Evolutionary conservation across 1,139 yeast genomes (phyloP), one percentile per base, ranked within the genome.

Genomic region (Magnusiomyces paraingens): DNA sequence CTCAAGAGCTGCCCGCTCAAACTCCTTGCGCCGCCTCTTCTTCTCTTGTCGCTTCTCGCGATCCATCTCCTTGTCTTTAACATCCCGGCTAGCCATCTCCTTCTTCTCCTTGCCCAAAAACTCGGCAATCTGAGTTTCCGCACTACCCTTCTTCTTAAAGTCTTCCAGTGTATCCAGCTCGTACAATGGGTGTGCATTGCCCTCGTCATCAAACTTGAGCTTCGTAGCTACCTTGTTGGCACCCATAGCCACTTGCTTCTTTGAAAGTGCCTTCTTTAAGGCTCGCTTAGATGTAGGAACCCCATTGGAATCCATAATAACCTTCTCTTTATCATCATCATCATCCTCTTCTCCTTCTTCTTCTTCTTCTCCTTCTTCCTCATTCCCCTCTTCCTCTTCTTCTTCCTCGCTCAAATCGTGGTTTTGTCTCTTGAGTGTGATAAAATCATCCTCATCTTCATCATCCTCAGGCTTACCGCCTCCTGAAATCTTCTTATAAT

Each of bases 101-200:
- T 78, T 80, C 44, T 82, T 66, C 69, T 91, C 98, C 60, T 79
- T 79, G 14, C 62, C 68, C 49, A 93, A 80, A 64, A 82, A 94
- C 57, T 81, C 77, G 40, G 75, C 70, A 70, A 86, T 87, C 70
- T 88, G 95, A 3, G 68, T 70, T 51, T 73, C 73, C 1, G 93
- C 91, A 64, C 82, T 86, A 52, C 98, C 98, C 32, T 78, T 81
- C 59, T 79, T 81, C 59, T 71, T 78, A 78, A 94, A 93, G 58
- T 86, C 95, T 49, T 84, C 95, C 69, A 90, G 97, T 61, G 85
- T 89, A 66, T 89, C 93, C 57, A 93, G 76, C 70, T 93, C 98
- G 66, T 93, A 93, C 14, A 91, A 75, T 14, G 95, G 87, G 70
- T 91, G 98, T 0, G 98, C 84, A 8, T 77, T 64, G 44, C 99